These are phyloP conservation scores for Chrysoporthe austroafricana DNA, from an alignment of 2,329 filamentous ascomycete genomes.

Conservation along the genomic window DNA sequence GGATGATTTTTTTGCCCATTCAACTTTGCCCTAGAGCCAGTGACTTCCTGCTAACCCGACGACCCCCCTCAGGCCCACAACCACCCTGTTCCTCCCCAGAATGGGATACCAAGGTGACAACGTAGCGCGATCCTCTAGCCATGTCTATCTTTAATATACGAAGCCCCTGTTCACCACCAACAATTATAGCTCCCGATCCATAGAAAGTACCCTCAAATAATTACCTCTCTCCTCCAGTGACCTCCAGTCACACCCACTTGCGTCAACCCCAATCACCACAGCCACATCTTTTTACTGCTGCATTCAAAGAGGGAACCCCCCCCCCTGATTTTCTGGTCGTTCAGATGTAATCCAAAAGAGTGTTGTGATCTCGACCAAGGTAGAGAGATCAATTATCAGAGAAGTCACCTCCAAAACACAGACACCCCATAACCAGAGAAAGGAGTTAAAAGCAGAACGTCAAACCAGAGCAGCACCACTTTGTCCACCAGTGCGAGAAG, in stretches of 20 bases:
- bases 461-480: slow-evolving; percentile 19
- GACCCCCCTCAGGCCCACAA: background rate
- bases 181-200: background rate
- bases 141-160: slow-evolving; percentile 22
- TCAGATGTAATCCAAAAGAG: slow-evolving; percentile 6
- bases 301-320: background rate
- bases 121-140: slow-evolving; percentile 17
- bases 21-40: background rate
- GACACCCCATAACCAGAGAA: background rate
- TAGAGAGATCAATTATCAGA: slow-evolving; percentile 15
- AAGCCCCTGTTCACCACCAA: background rate
- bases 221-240: background rate
- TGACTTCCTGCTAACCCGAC: background rate
- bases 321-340: background rate
- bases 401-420: background rate
- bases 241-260: background rate
- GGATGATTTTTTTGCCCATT: background rate
- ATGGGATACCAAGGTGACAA: background rate
- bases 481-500: slow-evolving; percentile 13
- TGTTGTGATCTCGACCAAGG: slow-evolving; percentile 15
- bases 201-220: background rate
- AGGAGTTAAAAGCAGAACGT: background rate
- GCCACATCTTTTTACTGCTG: background rate
- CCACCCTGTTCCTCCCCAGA: background rate
- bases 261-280: background rate